These are phyloP conservation scores for Henningerozyma blattae DNA, from an alignment of 805 yeast species.

Conservation along the genomic window DNA sequence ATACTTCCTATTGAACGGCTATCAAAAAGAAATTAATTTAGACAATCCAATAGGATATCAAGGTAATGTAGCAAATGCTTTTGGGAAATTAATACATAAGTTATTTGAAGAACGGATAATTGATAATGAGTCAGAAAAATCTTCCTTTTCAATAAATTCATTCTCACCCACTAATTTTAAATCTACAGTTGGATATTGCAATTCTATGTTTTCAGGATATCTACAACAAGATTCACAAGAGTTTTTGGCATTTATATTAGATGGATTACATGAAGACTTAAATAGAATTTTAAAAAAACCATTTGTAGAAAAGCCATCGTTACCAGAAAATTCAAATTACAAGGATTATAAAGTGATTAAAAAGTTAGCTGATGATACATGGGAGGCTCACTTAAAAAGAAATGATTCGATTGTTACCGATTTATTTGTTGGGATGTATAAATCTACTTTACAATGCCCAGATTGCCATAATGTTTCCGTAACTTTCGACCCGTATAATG, in stretches of 20 bases:
- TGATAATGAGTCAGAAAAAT: slow-evolving; percentile 4
- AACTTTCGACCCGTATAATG: slow-evolving; percentile 91
- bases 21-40: slow-evolving; percentile 52
- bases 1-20: slow-evolving; percentile 57
- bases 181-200: slow-evolving; percentile 62
- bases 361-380: slow-evolving; percentile 60
- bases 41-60: slow-evolving; percentile 76
- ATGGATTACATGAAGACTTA: slow-evolving; percentile 87
- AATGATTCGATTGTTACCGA: slow-evolving; percentile 81
- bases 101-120: slow-evolving; percentile 32
- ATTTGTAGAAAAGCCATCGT: slow-evolving; percentile 77
- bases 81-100: slow-evolving; percentile 54
- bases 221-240: slow-evolving; percentile 95
- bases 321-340: slow-evolving; percentile 45
- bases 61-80: slow-evolving; percentile 71
- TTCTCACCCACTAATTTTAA: slow-evolving; percentile 70
- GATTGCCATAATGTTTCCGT: slow-evolving; percentile 66
- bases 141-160: slow-evolving; percentile 8
- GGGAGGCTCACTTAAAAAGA: slow-evolving; percentile 68
- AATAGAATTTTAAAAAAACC: slow-evolving; percentile 79
- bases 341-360: slow-evolving; percentile 39
- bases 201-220: slow-evolving; percentile 75
- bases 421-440: slow-evolving; percentile 80
- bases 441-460: slow-evolving; percentile 84
- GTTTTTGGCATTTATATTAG: slow-evolving; percentile 76